Evolutionary conservation across 108 stramenopile genomes (phyloP).

Genomic region (Cyclostephanos invisitatus): DNA sequence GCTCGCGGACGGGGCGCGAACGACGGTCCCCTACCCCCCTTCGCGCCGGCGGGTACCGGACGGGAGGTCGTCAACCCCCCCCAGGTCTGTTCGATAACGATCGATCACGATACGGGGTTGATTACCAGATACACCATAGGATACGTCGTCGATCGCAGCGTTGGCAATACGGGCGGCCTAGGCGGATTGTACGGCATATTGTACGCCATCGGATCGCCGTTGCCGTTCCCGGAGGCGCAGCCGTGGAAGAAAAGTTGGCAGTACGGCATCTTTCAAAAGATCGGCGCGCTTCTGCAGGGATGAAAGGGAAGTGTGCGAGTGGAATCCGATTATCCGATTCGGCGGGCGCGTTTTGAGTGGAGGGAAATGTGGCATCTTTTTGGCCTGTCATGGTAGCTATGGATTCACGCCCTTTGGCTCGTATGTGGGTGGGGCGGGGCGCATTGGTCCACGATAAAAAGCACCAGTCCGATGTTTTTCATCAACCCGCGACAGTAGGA

Average conservation of each 20-base stretch:
- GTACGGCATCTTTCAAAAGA: constrained; percentile 23
- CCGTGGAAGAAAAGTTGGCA: constrained; percentile 54
- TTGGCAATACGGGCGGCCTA: constrained; percentile 73
- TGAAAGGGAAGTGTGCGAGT: no score
- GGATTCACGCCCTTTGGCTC: no score
- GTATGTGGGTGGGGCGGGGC: no score
- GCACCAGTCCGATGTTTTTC: no score
- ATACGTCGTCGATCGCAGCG: constrained; percentile 56
- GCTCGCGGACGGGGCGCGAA: constrained; percentile 37
- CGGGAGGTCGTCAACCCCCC: constrained; percentile 47
- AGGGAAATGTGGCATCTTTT: no score
- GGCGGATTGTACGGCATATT: constrained; percentile 63
- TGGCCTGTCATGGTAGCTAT: no score
- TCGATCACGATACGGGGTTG: constrained; percentile 51
- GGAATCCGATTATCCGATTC: no score
- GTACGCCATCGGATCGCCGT: constrained; percentile 52
- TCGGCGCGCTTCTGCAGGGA: constrained; percentile 16
- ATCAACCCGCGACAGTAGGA: no score
- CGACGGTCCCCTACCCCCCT: constrained; percentile 23
- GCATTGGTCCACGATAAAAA: no score
- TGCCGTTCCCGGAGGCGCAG: constrained; percentile 57
- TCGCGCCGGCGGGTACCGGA: constrained; percentile 35
- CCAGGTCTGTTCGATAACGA: constrained; percentile 45
- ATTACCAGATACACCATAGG: not conserved
- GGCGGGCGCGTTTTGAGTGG: no score